Base-by-base conservation (phyloP, 169 alveolate genomes). In the Fabrea salina region DNA sequence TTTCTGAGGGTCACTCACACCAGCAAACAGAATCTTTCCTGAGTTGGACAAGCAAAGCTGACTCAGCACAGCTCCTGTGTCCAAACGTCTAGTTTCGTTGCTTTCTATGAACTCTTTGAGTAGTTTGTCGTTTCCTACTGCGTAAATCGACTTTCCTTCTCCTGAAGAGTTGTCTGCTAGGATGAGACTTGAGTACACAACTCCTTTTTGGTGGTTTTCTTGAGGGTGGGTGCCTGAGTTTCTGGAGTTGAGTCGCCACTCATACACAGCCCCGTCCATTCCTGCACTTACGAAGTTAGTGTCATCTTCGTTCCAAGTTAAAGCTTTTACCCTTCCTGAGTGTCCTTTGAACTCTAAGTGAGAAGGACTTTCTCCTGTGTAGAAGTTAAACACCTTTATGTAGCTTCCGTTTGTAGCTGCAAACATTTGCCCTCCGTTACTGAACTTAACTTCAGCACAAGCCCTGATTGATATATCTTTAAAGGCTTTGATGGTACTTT, bases 351-450 rank as follows among this genome's bases (percentile, higher is more conserved):
- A 90, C 19, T 61, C 82, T 27, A 91, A 79, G 25, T 91, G 88
- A 35, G 89, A 90, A 22, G 94, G 91, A 49, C 81, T 89, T 79
- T 94, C 97, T 77, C 97, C 95, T 50, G 97, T 94, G 80, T 94
- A 96, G 50, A 95, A 94, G 61, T 93, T 85, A 83, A 83, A 95
- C 27, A 96, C 95, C 80, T 91, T 85, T 75, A 94, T 95, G 59
- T 85, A 70, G 58, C 92, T 88, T 19, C 91, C 82, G 79, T 91
- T 92, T 44, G 90, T 94, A 19, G 95, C 94, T 1, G 99, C 98
- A 83, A 96, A 96, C 70, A 95, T 83, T 82, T 96, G 98, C 0
- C 98, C 99, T 44, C 97, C 97, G 79, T 96, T 85, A 68, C 96
- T 87, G 75, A 96, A 96, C 72, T 89, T 86, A 56, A 95, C 94